Base-by-base conservation (phyloP, 1,284 basidiomycete species). In the Inonotus obliquus region DNA sequence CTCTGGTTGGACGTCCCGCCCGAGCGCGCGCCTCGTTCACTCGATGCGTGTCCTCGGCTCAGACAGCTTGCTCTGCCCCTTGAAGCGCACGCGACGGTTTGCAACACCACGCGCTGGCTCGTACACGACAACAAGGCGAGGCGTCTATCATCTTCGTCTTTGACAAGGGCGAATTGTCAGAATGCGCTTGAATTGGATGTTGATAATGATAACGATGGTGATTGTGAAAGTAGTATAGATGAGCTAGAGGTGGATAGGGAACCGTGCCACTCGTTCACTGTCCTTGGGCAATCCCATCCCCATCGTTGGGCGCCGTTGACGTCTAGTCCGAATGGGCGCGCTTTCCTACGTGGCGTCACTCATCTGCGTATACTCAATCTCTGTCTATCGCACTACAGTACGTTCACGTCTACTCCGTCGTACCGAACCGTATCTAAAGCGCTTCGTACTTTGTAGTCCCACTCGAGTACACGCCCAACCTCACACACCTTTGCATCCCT, bases 321-420 rank as follows among this genome's bases (percentile, higher is more conserved):
- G 7, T 51, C 55, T 10, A 60, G 45, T 41, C 47, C 54, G 13
- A 44, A 54, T 13, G 63, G 63, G 13, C 56, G 54, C 21, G 51
- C 63, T 5, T 64, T 64, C 41, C 51, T 64, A 19, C 54, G 54
- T 21, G 55, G 57, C 17, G 54, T 64, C 45, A 64, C 63, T 9
- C 63, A 64, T 45, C 48, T 64, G 9, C 59, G 63, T 11, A 39
- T 64, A 17, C 59, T 64, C 35, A 64, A 64, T 39, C 54, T 64
- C 32, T 64, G 63, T 58, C 63, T 64, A 1, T 64, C 63, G 21
- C 59, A 61, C 27, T 64, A 64, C 60, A 64, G 60, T 61, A 32
- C n/a, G 60, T 61, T 17, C 32, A 25, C 32, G 38, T 27, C 21
- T 38, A 19, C n/a, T 13, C 57, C 23, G 9, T 35, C 47, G 19